Evolutionary conservation across 2,329 filamentous ascomycete genomes (phyloP), one percentile per base, ranked within the genome.

Genomic region (Didymosphaeria variabile): DNA sequence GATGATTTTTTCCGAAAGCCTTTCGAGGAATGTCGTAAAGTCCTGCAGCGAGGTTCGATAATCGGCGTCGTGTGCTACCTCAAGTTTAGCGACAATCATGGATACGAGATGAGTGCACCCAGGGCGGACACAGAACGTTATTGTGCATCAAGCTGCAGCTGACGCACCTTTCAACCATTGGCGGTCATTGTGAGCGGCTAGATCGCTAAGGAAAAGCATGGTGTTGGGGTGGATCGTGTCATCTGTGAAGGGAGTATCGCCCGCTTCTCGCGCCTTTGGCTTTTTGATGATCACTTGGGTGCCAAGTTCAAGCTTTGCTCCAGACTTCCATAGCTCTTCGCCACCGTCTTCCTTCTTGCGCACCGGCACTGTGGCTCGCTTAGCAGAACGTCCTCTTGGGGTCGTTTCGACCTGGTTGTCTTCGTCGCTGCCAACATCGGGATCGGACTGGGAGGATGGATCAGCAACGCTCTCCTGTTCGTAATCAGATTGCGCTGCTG

Each of bases 31-130:
- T 1, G 87, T 86, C 51, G 92, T 87, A 85, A 92, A 97, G 75
- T 97, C 93, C 61, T 90, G 90, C 60, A 93, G 86, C 0, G 93
- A 87, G 57, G 88, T 85, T 61, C 93, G 87, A 75, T 91, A 97
- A 69, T 96, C 91, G 47, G 85, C 84, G 76, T 97, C 92, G 75
- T 95, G 87, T 71, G 88, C 92, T 95, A 58, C 59, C 26, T 51
- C 40, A 46, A 49, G 21, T 46, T 75, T 51, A 75, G 66, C 55
- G 36, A 32, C 40, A 31, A 19, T 46, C 10, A 21, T 26, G 34
- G 23, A 58, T 34, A 19, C 36, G 26, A 21, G 5, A 49, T 50
- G 17, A 19, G 19, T 26, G 40, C 3, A 17, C 9, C 47, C 17
- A 53, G 46, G n/a, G 21, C 40, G 31, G 34, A n/a, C 42, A 29